Base-by-base conservation (phyloP, 208 protist species). In the Trypanosoma conorhini region DNA sequence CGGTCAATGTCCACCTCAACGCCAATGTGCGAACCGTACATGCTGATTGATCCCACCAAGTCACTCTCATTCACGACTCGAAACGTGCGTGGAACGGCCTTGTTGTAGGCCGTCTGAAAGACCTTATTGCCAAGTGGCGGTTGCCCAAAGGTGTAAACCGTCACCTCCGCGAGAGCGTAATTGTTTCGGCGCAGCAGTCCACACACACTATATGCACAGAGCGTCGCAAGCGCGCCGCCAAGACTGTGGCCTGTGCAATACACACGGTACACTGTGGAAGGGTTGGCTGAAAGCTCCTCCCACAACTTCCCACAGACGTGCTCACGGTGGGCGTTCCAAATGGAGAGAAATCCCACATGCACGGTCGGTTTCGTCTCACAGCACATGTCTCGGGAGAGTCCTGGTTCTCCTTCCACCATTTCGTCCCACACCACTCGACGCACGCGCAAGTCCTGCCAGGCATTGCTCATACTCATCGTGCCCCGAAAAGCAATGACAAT, bases 41-140 rank as follows among this genome's bases (percentile, higher is more conserved):
- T 79, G 8, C 64, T 61, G 68, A 95, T 86, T 21, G 74, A 77
- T 35, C 81, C 77, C 8, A 97, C 82, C 24, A 86, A 51, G 76
- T 97, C 93, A 66, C 84, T 94, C 67, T 97, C 91, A 69, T 97
- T 97, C 54, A 94, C 81, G 38, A 97, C 75, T 42, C 88, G 83
- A 76, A 96, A 97, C 1, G 87, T 85, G 52, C 92, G 85, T 38
- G 89, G 89, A 17, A 97, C 84, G 33, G 74, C 70, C 40, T 87
- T 83, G 77, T 97, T 81, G 81, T 95, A 97, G 12, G 81, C 61
- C 15, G 59, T 60, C 42, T 81, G 75, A 65, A 96, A 97, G 7
- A 75, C 76, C 24, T 46, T 64, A 72, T 97, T 97, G 24, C 93
- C 91, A 21, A 96, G 30, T 24, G 88, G 89, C 19, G 93, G 93